These are phyloP conservation scores for Phytopythium delawarense DNA, from an alignment of 352 stramenopile species.

Conservation along the genomic window DNA sequence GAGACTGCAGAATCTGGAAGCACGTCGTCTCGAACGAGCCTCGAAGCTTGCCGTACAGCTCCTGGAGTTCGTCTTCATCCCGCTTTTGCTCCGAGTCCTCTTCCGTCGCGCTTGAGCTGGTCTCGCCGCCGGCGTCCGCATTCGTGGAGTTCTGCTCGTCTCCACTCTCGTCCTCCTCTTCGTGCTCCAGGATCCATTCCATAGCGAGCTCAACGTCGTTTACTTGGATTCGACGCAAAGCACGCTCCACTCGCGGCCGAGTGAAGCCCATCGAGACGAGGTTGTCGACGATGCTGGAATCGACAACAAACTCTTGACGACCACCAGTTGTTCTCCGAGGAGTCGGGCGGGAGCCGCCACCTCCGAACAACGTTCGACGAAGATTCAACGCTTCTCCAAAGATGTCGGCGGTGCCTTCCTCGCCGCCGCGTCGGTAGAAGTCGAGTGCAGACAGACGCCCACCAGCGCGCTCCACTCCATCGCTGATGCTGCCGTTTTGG, in stretches of 20 bases:
- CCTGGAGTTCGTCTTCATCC: conserved; percentile 42
- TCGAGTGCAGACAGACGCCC: conserved; percentile 33
- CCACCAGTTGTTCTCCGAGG: conserved; percentile 16
- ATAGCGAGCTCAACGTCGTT: conserved; percentile 95
- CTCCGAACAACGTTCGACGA: conserved; percentile 47
- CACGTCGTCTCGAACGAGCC: conserved; percentile 60
- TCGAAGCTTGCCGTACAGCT: conserved; percentile 46
- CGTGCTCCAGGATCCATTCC: conserved; percentile 94
- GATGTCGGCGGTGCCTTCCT: not conserved
- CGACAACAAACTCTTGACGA: conserved; percentile 80
- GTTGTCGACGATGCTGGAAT: conserved; percentile 88
- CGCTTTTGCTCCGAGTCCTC: conserved; percentile 30
- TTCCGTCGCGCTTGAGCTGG: conserved; percentile 12
- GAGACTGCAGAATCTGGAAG: conserved; percentile 55
- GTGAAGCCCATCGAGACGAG: conserved; percentile 95
- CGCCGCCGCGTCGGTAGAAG: not conserved
- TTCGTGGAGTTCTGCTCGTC: conserved; percentile 10
- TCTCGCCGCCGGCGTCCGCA: not conserved
- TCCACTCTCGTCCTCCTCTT: conserved; percentile 21
- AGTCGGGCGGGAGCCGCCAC: conserved; percentile 9
- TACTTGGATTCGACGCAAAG: conserved; percentile 83
- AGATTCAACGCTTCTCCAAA: conserved; percentile 35
- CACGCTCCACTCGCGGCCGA: conserved; percentile 85
- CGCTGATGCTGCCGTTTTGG: conserved; percentile 17
- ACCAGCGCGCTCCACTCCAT: conserved; percentile 26